A percentile compares a stretch with the other conserved stretches of the same genome.
Evolutionary conservation across 2,329 filamentous ascomycete genomes (phyloP).

Genomic region (Biscogniauxia sp.): DNA sequence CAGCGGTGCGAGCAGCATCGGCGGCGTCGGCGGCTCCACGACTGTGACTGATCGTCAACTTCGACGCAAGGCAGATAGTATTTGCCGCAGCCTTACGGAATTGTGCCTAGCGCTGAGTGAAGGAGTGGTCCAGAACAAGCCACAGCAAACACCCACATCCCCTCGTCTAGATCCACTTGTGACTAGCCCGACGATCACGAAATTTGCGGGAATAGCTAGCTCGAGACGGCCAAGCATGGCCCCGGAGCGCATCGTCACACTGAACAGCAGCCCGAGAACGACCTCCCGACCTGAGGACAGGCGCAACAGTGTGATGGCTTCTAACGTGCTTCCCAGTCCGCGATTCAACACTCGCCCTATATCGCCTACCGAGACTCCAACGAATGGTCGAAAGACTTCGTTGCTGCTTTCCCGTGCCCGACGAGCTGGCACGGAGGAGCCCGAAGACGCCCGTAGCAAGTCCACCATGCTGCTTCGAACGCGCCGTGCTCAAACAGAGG

Average conservation of each 20-base stretch:
- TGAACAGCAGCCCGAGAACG: constrained; percentile 45
- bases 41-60: constrained; percentile 76
- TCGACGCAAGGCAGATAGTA: constrained; percentile 84
- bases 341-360: constrained; percentile 37
- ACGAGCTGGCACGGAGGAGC: constrained; percentile 49
- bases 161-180: constrained; percentile 30
- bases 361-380: constrained; percentile 38
- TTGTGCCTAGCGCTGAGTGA: constrained; percentile 82
- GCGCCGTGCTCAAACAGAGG: constrained; percentile 46
- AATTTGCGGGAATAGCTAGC: constrained; percentile 35
- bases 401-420: constrained; percentile 46
- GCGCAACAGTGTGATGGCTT: constrained; percentile 45
- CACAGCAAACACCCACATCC: constrained; percentile 27
- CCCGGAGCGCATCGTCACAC: constrained; percentile 38
- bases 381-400: constrained; percentile 51
- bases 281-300: constrained; percentile 54
- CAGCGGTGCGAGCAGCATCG: constrained; percentile 62
- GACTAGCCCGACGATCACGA: constrained; percentile 46
- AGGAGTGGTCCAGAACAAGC: constrained; percentile 42
- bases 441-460: constrained; percentile 49
- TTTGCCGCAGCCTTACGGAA: constrained; percentile 91
- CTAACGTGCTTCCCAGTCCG: constrained; percentile 45
- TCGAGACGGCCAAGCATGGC: constrained; percentile 39
- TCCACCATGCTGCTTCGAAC: constrained; percentile 41
- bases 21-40: constrained; percentile 39